A percentile compares a stretch with the other conserved stretches of the same genome.
Evolutionary conservation across 1,139 yeast species (phyloP).

Genomic region (Pichia sp.): DNA sequence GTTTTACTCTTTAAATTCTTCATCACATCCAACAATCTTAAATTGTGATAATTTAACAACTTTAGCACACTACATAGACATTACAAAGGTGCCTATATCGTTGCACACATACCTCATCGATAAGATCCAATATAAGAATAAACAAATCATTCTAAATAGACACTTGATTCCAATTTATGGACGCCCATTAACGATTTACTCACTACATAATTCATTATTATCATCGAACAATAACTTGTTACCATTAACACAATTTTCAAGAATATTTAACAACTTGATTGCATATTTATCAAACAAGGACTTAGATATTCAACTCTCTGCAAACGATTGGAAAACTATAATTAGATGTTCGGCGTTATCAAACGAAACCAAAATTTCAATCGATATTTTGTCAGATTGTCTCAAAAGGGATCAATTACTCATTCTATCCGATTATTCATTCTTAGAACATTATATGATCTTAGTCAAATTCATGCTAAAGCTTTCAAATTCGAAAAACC

Average conservation of each 20-base stretch:
- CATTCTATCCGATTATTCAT: slow-evolving; percentile 33
- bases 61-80: slow-evolving; percentile 65
- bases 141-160: slow-evolving; percentile 22
- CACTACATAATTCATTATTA: slow-evolving; percentile 17
- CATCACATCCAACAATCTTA: slow-evolving; percentile 36
- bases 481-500: slow-evolving; percentile 28
- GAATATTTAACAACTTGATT: slow-evolving; percentile 32
- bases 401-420: slow-evolving; percentile 44
- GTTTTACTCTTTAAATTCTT: slow-evolving; percentile 35
- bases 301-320: slow-evolving; percentile 23
- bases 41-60: slow-evolving; percentile 60
- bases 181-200: slow-evolving; percentile 28
- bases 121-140: slow-evolving; percentile 26
- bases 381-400: slow-evolving; percentile 46
- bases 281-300: slow-evolving; percentile 29
- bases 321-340: slow-evolving; percentile 31
- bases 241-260: slow-evolving; percentile 40
- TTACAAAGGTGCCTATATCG: slow-evolving; percentile 74
- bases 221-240: slow-evolving; percentile 21
- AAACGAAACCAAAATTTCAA: slow-evolving; percentile 24
- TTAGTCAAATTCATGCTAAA: slow-evolving; percentile 27
- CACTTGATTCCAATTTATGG: slow-evolving; percentile 28
- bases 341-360: slow-evolving; percentile 36
- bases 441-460: slow-evolving; percentile 33
- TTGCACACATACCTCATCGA: slow-evolving; percentile 68